These are phyloP conservation scores for Colletotrichum magnum DNA, from an alignment of 2,329 filamentous ascomycete species.

Conservation along the genomic window DNA sequence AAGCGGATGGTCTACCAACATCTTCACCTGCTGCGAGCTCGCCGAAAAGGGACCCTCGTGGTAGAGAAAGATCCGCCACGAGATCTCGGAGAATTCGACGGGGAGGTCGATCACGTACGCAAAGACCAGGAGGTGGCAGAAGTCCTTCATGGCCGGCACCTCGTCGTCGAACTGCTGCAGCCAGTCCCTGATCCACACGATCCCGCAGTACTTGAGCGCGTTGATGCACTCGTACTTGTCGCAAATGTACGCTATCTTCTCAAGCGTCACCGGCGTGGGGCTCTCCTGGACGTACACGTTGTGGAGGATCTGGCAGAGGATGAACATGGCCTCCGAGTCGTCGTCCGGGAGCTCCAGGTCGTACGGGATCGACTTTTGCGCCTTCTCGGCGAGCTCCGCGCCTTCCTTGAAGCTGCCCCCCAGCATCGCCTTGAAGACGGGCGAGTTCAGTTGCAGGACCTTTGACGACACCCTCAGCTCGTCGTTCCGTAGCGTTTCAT, in stretches of 20 bases:
- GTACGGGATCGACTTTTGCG: slow-evolving; percentile 4
- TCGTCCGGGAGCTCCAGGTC: slow-evolving; percentile 46
- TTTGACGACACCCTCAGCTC: slow-evolving; percentile 39
- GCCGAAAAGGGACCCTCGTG: slow-evolving; percentile 40
- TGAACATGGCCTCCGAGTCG: slow-evolving; percentile 47
- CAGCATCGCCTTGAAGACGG: slow-evolving; percentile 47
- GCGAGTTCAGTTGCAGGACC: slow-evolving; percentile 45
- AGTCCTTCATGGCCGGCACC: slow-evolving; percentile 34
- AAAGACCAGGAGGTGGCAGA: slow-evolving; percentile 41
- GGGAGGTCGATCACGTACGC: slow-evolving; percentile 40
- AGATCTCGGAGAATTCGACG: slow-evolving; percentile 38
- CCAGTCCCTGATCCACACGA: slow-evolving; percentile 41
- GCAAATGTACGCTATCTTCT: slow-evolving; percentile 46
- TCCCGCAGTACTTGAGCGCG: slow-evolving; percentile 39
- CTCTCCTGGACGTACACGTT: slow-evolving; percentile 44
- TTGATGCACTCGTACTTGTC: slow-evolving; percentile 45
- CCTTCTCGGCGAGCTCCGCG: slow-evolving; percentile 22
- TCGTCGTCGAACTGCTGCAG: slow-evolving; percentile 33
- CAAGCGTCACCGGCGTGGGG: slow-evolving; percentile 45
- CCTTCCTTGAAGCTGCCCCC: slow-evolving; percentile 43
- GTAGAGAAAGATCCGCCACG: slow-evolving; percentile 39
- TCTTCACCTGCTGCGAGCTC: slow-evolving; percentile 20
- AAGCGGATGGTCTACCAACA: slow-evolving; percentile 40
- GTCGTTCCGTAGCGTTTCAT: slow-evolving; percentile 15
- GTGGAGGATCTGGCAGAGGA: slow-evolving; percentile 52